phyloP scores from a whole-genome alignment of 169 alveolate genomes.

The Pseudocohnilembus persalinus region DNA sequence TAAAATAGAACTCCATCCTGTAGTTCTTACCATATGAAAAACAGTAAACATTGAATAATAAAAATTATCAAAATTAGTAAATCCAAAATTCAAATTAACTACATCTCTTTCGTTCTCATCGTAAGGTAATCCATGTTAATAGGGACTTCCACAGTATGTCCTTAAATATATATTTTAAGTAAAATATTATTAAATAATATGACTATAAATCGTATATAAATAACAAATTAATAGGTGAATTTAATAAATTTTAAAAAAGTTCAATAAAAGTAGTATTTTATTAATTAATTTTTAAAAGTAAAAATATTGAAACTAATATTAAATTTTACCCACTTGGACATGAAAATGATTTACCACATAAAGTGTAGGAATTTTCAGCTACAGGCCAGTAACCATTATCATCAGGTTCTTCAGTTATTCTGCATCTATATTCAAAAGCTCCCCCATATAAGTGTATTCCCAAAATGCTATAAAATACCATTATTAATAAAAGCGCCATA shows the following conservation, averaged over 20 bases:
- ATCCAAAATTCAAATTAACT: conserved; percentile 27
- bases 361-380: not conserved
- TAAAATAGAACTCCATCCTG: conserved; percentile 32
- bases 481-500: conserved; percentile 12
- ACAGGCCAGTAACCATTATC: not conserved
- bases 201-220: too few relatives aligned
- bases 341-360: not conserved
- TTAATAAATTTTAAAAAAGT: too few relatives aligned
- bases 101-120: conserved; percentile 20
- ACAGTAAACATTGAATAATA: conserved; percentile 21
- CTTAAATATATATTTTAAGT: not conserved
- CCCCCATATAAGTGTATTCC: conserved; percentile 44
- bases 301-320: not conserved
- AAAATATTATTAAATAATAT: not conserved
- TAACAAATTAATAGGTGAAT: too few relatives aligned
- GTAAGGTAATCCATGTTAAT: conserved; percentile 11
- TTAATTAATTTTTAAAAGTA: not conserved
- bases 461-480: conserved; percentile 31
- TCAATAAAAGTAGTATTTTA: too few relatives aligned
- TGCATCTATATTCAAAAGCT: conserved; percentile 28
- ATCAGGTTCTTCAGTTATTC: conserved; percentile 32
- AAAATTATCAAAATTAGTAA: conserved; percentile 35
- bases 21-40: conserved; percentile 26
- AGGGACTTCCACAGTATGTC: conserved; percentile 36
- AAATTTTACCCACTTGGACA: not conserved